Conservation (phyloP, 2,329 filamentous ascomycete species). For the Plenodomus biglobosus region DNA sequence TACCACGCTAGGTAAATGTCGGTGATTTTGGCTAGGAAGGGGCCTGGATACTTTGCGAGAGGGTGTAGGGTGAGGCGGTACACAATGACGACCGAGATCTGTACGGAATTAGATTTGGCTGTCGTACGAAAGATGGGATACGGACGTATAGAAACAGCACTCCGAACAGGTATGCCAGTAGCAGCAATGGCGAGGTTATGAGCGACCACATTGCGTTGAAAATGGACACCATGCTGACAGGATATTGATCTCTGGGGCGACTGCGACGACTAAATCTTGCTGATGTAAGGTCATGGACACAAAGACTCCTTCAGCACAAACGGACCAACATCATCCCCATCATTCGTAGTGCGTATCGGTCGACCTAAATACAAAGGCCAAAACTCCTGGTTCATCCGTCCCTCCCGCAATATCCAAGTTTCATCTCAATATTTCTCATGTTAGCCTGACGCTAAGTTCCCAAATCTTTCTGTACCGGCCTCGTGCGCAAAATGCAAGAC, state of each 20-base stretch:
- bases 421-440: not conserved
- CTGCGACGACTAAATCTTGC: not conserved
- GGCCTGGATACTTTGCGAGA: constrained; percentile 48
- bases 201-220: constrained; percentile 15
- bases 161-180: constrained; percentile 29
- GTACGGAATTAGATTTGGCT: not conserved
- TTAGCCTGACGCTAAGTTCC: not conserved
- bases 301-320: not conserved
- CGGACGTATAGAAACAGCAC: constrained; percentile 30
- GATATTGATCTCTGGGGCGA: not conserved
- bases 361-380: not conserved
- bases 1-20: constrained; percentile 58
- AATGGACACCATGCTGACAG: constrained; percentile 25
- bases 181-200: constrained; percentile 28
- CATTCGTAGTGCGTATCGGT: not conserved
- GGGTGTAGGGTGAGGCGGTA: constrained; percentile 50
- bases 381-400: constrained; percentile 32
- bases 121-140: not conserved
- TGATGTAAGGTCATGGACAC: not conserved
- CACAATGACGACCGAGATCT: constrained; percentile 33
- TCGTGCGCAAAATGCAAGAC: constrained; percentile 9
- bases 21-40: constrained; percentile 43
- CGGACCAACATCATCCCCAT: not conserved
- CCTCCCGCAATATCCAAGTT: constrained; percentile 29
- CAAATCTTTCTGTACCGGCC: constrained; percentile 7